These are phyloP conservation scores for Metschnikowia kunwiensis DNA, from an alignment of 805 yeast species.

Conservation along the genomic window DNA sequence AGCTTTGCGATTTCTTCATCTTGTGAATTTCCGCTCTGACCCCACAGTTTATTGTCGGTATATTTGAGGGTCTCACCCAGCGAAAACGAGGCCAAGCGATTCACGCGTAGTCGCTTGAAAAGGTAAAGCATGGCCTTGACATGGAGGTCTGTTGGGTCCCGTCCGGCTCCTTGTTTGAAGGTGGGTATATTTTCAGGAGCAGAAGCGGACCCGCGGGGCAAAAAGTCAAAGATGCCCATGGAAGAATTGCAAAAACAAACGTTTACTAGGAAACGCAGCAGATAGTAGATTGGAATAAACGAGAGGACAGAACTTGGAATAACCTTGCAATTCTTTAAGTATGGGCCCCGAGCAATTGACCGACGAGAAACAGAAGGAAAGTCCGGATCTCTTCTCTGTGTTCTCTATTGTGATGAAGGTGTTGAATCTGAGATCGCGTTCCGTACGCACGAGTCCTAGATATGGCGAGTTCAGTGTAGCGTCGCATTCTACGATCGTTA, in stretches of 20 bases:
- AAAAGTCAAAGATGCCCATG: constrained; percentile 13
- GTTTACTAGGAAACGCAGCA: background rate
- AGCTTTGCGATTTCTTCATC: constrained; percentile 32
- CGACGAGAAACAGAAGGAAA: too few species aligned
- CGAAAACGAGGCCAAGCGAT: constrained; percentile 43
- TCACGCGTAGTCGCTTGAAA: constrained; percentile 49
- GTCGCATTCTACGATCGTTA: background rate
- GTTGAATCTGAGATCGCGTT: constrained; percentile 5
- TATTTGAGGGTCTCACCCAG: constrained; percentile 21
- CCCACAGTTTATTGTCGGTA: constrained; percentile 10
- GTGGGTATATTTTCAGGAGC: constrained; percentile 1
- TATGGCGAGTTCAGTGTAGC: too few species aligned
- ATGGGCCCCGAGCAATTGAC: too few species aligned
- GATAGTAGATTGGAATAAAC: background rate
- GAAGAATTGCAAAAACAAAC: background rate
- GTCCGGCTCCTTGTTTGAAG: constrained; percentile 3
- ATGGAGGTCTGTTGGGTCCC: constrained; percentile 52
- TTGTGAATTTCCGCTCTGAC: constrained; percentile 14
- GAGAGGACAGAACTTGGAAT: too few species aligned
- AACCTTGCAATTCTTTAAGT: too few species aligned
- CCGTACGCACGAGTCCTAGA: constrained; percentile 6
- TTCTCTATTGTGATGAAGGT: background rate
- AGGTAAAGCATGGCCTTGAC: constrained; percentile 57
- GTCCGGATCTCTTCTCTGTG: too few species aligned
- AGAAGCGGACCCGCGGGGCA: constrained; percentile 3